Evolutionary conservation across 2,329 filamentous ascomycete genomes (phyloP).

Genomic region (Hymenoscyphus repandus): DNA sequence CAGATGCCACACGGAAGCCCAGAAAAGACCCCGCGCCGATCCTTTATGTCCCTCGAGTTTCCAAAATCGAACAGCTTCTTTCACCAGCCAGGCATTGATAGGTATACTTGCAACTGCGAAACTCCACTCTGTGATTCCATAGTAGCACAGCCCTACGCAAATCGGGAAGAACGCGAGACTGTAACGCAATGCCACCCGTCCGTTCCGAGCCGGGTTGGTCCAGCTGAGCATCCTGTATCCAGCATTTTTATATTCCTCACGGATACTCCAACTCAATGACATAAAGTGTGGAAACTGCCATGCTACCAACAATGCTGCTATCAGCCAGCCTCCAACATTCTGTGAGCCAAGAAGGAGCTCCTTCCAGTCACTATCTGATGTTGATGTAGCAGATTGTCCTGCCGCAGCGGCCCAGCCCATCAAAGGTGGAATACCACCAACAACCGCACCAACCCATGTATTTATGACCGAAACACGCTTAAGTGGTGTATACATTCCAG

Average conservation of each 20-base stretch:
- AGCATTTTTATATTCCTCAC: constrained; percentile 77
- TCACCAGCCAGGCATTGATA: constrained; percentile 80
- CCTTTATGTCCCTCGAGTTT: constrained; percentile 70
- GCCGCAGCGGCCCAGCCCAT: constrained; percentile 98
- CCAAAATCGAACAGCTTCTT: constrained; percentile 80
- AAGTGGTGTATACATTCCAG: constrained; percentile 85
- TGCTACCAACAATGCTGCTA: constrained; percentile 78
- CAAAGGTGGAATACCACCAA: constrained; percentile 87
- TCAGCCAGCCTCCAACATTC: constrained; percentile 77
- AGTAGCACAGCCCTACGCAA: constrained; percentile 73
- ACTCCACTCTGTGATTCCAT: constrained; percentile 76
- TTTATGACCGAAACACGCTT: constrained; percentile 84
- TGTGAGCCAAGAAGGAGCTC: constrained; percentile 70
- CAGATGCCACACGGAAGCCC: constrained; percentile 96
- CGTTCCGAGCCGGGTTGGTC: constrained; percentile 81
- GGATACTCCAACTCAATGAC: constrained; percentile 80
- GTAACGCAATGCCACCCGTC: constrained; percentile 82
- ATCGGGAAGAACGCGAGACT: constrained; percentile 80
- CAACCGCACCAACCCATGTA: constrained; percentile 90
- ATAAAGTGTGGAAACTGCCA: constrained; percentile 99
- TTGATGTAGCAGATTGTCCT: constrained; percentile 73
- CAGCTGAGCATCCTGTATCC: constrained; percentile 73
- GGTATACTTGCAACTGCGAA: constrained; percentile 77
- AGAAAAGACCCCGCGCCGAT: constrained; percentile 80
- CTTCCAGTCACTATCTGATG: constrained; percentile 59